These are phyloP conservation scores for Stephanodiscus triporus DNA, from an alignment of 108 stramenopile genomes.

Conservation along the genomic window DNA sequence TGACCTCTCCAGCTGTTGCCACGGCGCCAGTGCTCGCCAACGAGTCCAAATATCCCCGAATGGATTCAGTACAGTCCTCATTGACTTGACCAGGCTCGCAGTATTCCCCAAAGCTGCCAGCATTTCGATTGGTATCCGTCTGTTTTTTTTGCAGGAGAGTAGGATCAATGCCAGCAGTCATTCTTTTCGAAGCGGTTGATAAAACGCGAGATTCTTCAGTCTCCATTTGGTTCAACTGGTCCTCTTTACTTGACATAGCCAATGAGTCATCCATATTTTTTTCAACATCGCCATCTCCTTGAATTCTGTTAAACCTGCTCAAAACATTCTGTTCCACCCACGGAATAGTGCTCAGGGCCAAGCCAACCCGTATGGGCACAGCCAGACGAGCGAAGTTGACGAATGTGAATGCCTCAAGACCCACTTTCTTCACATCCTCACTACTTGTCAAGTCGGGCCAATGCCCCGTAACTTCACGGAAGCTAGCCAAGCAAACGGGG, in stretches of 20 bases:
- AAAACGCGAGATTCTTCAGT: slow-evolving; percentile 1
- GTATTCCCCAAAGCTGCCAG: slow-evolving; percentile 30
- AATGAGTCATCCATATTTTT: neutral
- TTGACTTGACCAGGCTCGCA: slow-evolving; percentile 43
- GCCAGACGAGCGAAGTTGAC: slow-evolving; percentile 45
- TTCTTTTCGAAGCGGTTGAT: neutral
- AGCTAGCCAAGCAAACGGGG: slow-evolving; percentile 25
- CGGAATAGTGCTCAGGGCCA: slow-evolving; percentile 32
- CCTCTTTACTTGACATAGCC: slow-evolving; percentile 9
- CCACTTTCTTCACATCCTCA: slow-evolving; percentile 37
- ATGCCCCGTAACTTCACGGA: slow-evolving; percentile 32
- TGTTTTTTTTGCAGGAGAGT: neutral
- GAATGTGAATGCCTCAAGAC: slow-evolving; percentile 43
- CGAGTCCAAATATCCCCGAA: slow-evolving; percentile 42
- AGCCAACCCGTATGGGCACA: slow-evolving; percentile 43
- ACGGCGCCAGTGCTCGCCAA: slow-evolving; percentile 35
- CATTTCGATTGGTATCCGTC: neutral
- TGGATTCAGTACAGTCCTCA: slow-evolving; percentile 31
- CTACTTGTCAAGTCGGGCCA: slow-evolving; percentile 35
- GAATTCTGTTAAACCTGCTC: neutral
- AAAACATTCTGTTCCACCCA: slow-evolving; percentile 40
- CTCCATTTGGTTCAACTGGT: slow-evolving; percentile 4
- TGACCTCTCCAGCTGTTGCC: slow-evolving; percentile 29
- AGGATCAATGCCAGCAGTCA: slow-evolving; percentile 1
- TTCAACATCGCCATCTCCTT: neutral